Evolutionary conservation across 192 early-diverging fungal species (phyloP), one percentile per base, ranked within the genome.

Genomic region (Mortierella claussenii): DNA sequence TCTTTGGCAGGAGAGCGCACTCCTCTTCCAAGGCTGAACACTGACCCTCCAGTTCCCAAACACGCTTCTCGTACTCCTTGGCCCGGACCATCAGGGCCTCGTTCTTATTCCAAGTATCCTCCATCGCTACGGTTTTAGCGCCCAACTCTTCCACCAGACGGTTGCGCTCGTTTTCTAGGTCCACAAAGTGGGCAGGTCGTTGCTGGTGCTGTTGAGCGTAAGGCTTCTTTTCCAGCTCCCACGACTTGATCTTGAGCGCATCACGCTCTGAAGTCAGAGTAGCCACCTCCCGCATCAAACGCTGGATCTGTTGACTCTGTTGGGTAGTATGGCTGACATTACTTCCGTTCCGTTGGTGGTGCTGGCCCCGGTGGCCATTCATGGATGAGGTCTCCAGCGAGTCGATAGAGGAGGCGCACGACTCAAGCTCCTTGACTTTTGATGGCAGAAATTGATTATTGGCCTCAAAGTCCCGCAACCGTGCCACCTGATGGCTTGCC

Each of bases 71-170:
- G 45, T 75, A 75, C 17, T 75, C 71, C 36, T 59, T 65, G 34
- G 71, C 71, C 3, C 71, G 71, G 34, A 75, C 63, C 71, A 75
- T 66, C 24, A 75, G 27, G 3, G 49, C 56, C 21, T 75, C 71
- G 36, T 75, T 75, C 50, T 75, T 75, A 51, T 75, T 75, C 71
- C 62, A 75, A 18, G 66, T 42, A 1, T 75, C 71, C 36, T 75
- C 71, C 63, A 65, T 75, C 10, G 71, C 62, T 23, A 75, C 71
- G 1, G 71, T 75, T 51, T 75, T 75, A 18, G 49, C 62, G 10
- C 71, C 63, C 3, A 75, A 50, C 27, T 75, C 71, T 15, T 75
- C 71, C 4, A 75, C 62, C 12, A 75, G 17, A 21, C 71, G 71
- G 36, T 66, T 75, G 13, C 71, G 71, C 24, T 75, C 71, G 36